Evolutionary conservation across 768 basidiomycete species (phyloP), one percentile per base, ranked within the genome.

Genomic region (Mycena venus): DNA sequence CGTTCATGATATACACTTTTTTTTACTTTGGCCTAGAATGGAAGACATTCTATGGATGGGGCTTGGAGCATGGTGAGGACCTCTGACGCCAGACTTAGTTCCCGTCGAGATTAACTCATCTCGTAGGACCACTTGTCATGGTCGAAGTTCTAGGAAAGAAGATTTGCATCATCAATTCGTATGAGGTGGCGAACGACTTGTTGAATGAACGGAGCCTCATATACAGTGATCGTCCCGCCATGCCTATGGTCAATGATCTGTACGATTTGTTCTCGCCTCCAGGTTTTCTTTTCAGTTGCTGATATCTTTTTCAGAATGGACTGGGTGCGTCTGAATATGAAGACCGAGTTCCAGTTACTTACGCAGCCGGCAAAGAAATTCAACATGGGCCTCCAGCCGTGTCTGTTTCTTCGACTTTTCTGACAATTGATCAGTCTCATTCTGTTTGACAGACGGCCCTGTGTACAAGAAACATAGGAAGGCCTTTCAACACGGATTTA

Each of bases 201-300:
- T 80, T 87, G 63, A 85, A 86, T 55, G 83, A 84, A 68, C 86
- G 84, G 68, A 84, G 84, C 34, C 75, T 80, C 55, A 77, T 81
- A 62, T 87, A 86, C 68, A 86, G 85, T 21, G 86, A 87, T 74
- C 82, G 86, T 5, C 76, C 76, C 2, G 55, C 73, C 2, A 72
- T 77, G 73, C 63, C 63, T 19, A 77, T 77, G 76, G 70, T 75
- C 40, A 75, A 75, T 27, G 76, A 77, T n/a, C 42, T 77, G 76
- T 70, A 23, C 12, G 72, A 23, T 21, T 36, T n/a, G 21, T 40
- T 27, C 12, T 3, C 12, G 27, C n/a, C 2, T 19, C n/a, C 19
- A 19, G 14, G 31, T 32, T 12, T 19, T 15, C 3, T 6, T 55
- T 34, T 10, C 17, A 9, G 11, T 14, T 32, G 19, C 42, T 64